phyloP scores from a whole-genome alignment of 371 early-diverging fungal species.

The Paraphysoderma sedebokerense region DNA sequence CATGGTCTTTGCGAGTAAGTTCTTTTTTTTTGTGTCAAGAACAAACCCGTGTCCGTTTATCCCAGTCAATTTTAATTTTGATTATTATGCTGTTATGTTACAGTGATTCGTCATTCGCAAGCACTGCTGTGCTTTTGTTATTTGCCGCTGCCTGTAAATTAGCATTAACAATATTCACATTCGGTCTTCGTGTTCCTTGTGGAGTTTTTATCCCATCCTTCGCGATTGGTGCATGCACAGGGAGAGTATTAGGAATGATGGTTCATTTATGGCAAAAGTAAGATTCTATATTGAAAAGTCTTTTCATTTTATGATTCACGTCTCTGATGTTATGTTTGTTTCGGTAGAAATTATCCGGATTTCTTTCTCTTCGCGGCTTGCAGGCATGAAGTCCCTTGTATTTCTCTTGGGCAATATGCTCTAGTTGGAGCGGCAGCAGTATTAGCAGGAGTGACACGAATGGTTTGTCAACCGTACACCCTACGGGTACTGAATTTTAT shows the following conservation, averaged over 20 bases:
- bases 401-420: constrained; percentile 87
- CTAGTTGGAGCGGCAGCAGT: constrained; percentile 88
- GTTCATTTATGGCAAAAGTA: constrained; percentile 43
- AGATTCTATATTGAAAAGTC: too few relatives aligned
- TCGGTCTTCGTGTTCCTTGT: constrained; percentile 60
- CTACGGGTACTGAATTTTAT: background rate
- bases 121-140: constrained; percentile 12
- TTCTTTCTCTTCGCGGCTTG: constrained; percentile 45
- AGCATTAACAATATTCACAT: constrained; percentile 50
- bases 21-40: too few relatives aligned
- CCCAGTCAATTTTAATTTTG: too few relatives aligned
- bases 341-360: constrained; percentile 33
- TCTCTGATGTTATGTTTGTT: too few relatives aligned
- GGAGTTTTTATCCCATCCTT: constrained; percentile 21
- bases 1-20: too few relatives aligned
- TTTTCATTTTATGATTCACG: too few relatives aligned
- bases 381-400: constrained; percentile 37
- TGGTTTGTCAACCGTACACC: constrained; percentile 28
- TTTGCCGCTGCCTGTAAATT: constrained; percentile 47
- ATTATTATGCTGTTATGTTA: too few relatives aligned
- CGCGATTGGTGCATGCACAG: constrained; percentile 60
- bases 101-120: too few relatives aligned
- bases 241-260: constrained; percentile 53
- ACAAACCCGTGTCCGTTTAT: too few relatives aligned
- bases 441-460: constrained; percentile 80